A percentile compares a stretch with the other conserved stretches of the same genome.
phyloP scores from a whole-genome alignment of 1,284 basidiomycete species.

The Fistulina hepatica region DNA sequence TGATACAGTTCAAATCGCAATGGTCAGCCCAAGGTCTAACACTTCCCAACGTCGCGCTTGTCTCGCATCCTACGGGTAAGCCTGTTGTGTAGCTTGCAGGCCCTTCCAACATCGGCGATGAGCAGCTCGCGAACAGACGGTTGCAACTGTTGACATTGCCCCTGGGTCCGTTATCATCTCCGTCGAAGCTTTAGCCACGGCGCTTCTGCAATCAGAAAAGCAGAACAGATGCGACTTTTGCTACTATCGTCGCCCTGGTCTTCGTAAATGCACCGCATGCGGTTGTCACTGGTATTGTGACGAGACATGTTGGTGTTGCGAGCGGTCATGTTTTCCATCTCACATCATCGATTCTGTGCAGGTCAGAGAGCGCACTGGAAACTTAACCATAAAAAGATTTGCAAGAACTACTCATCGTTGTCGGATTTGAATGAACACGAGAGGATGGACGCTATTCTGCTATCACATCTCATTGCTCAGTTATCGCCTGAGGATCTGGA shows the following conservation, averaged over 20 bases:
- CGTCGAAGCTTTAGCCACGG: constrained; percentile 32
- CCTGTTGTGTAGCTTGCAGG: no score
- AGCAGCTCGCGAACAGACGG: constrained; percentile 25
- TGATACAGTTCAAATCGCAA: no score
- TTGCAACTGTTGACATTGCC: constrained; percentile 28
- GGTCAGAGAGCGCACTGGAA: constrained; percentile 62
- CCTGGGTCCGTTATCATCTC: constrained; percentile 39
- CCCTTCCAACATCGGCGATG: no score
- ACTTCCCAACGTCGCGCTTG: no score
- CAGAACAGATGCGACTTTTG: constrained; percentile 56
- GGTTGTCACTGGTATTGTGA: constrained; percentile 64
- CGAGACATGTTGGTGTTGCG: constrained; percentile 47
- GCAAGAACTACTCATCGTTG: constrained; percentile 46
- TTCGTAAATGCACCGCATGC: constrained; percentile 50
- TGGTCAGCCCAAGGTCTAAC: no score
- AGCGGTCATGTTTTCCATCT: constrained; percentile 9
- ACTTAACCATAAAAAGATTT: constrained; percentile 49
- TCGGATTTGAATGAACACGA: constrained; percentile 39
- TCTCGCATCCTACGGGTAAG: no score
- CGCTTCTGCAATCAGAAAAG: constrained; percentile 46
- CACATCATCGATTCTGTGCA: constrained; percentile 20
- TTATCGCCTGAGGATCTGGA: constrained; percentile 19
- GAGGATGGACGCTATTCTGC: constrained; percentile 47
- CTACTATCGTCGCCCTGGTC: constrained; percentile 24
- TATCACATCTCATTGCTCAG: constrained; percentile 49